Conservation (phyloP, 2,329 filamentous ascomycete species). For the Neobulgaria alba region DNA sequence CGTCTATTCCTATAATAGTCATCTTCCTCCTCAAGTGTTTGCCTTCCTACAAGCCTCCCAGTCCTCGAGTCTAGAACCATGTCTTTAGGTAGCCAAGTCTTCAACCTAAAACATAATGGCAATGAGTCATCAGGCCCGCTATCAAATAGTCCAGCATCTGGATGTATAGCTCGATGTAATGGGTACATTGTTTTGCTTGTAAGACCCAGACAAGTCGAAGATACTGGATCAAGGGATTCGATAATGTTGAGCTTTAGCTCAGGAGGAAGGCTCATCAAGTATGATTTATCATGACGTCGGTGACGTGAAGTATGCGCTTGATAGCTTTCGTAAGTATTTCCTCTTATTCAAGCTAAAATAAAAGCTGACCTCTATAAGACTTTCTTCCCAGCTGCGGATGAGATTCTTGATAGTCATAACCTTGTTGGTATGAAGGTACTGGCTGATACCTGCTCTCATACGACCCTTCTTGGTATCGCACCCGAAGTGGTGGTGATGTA, state of each 20-base stretch:
- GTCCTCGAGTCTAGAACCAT: constrained; percentile 13
- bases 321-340: no score
- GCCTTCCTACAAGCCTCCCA: constrained; percentile 13
- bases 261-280: constrained; percentile 12
- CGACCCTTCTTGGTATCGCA: neutral
- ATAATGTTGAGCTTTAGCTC: constrained; percentile 17
- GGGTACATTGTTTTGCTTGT: constrained; percentile 13
- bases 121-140: constrained; percentile 3
- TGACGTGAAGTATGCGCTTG: no score
- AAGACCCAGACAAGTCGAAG: constrained; percentile 15
- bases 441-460: neutral
- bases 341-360: no score
- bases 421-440: no score
- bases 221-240: constrained; percentile 14
- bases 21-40: constrained; percentile 9
- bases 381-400: no score
- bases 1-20: no score
- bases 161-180: constrained; percentile 11
- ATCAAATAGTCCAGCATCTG: constrained; percentile 14
- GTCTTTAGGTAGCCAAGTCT: constrained; percentile 11
- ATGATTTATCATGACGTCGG: no score
- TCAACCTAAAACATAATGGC: constrained; percentile 12
- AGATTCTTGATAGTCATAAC: no score
- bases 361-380: no score
- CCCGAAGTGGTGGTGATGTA: no score